A percentile compares a stretch with the other conserved stretches of the same genome.
Conservation (phyloP, 495 filamentous ascomycete genomes). For the Chaetomium fimeti region DNA sequence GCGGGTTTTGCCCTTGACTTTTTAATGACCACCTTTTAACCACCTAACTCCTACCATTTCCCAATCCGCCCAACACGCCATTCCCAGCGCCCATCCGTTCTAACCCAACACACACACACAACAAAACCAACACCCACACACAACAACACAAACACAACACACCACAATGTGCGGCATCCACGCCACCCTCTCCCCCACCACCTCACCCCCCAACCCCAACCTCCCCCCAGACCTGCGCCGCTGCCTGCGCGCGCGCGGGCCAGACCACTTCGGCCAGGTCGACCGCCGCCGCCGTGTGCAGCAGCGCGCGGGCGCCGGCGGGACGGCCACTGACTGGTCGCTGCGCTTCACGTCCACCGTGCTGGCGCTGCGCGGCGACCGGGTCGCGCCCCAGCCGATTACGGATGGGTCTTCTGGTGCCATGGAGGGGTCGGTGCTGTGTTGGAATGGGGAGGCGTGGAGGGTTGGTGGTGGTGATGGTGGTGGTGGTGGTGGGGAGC, state of each 20-base stretch:
- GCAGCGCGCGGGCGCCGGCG: background rate
- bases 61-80: too few relatives aligned
- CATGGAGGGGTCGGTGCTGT: conserved; percentile 74
- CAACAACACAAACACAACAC: background rate
- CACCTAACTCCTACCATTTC: too few relatives aligned
- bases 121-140: background rate
- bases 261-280: conserved; percentile 51
- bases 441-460: conserved; percentile 99
- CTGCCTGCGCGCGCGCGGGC: conserved; percentile 48
- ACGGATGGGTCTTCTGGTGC: background rate
- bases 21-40: too few relatives aligned
- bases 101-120: too few relatives aligned
- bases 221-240: conserved; percentile 35
- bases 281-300: conserved; percentile 25
- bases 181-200: conserved; percentile 33
- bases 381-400: conserved; percentile 72
- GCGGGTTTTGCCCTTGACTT: too few relatives aligned
- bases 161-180: conserved; percentile 52
- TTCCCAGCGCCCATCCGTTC: too few relatives aligned
- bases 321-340: conserved; percentile 11
- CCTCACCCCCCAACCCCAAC: background rate
- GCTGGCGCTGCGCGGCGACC: conserved; percentile 74
- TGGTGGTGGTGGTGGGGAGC: conserved; percentile 31
- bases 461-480: conserved; percentile 45
- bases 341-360: conserved; percentile 79